Evolutionary conservation across 2,329 filamentous ascomycete species (phyloP).

Genomic region (Corniculantispora saksenae): DNA sequence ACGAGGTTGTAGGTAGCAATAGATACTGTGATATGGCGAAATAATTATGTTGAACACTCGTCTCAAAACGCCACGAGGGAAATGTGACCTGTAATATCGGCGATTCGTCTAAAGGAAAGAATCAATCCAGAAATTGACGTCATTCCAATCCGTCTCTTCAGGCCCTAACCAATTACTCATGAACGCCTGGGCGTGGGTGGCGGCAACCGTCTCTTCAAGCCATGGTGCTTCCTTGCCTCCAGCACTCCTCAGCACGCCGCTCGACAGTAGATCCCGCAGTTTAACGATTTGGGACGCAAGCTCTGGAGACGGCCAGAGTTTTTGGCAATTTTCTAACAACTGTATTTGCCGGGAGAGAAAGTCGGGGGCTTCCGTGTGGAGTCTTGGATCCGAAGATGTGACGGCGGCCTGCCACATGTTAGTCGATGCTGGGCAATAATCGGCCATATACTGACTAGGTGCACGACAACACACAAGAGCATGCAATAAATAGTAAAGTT

Average conservation of each 20-base stretch:
- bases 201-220: background rate
- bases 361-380: background rate
- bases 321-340: background rate
- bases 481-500: slow-evolving; percentile 11
- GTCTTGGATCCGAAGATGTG: background rate
- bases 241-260: too few species aligned
- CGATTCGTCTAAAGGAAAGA: background rate
- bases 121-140: slow-evolving; percentile 1
- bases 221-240: background rate
- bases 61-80: background rate
- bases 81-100: background rate
- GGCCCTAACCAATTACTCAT: background rate
- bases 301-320: slow-evolving; percentile 5
- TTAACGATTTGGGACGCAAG: background rate
- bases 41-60: background rate
- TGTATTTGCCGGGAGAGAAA: slow-evolving; percentile 3
- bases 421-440: too few species aligned
- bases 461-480: background rate
- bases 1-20: background rate
- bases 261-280: background rate
- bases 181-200: background rate
- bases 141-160: background rate
- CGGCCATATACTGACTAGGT: background rate
- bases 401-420: slow-evolving; percentile 1
- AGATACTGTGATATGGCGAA: background rate